These are phyloP conservation scores for Neofusicoccum umdonicola DNA, from an alignment of 2,329 filamentous ascomycete genomes.

Conservation along the genomic window DNA sequence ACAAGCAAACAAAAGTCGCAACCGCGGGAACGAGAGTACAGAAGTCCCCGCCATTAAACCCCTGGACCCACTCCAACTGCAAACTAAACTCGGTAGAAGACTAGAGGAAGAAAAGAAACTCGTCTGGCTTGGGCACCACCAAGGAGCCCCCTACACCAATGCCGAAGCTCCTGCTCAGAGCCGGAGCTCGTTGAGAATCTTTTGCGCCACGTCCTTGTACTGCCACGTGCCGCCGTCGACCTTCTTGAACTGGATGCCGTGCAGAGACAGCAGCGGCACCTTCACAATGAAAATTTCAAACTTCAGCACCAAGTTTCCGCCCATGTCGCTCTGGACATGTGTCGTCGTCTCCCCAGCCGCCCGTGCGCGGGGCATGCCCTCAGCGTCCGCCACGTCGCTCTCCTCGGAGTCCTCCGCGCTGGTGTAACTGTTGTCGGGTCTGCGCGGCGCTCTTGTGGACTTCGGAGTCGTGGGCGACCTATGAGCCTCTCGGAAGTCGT, in stretches of 20 bases:
- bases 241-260: conserved; percentile 98
- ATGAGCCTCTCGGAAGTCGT: conserved; percentile 67
- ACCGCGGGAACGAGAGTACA: conserved; percentile 7
- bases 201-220: conserved; percentile 97
- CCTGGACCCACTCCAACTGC: background rate
- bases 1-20: conserved; percentile 1
- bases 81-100: background rate
- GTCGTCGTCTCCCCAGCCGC: conserved; percentile 85
- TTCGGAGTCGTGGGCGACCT: conserved; percentile 51
- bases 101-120: conserved; percentile 2
- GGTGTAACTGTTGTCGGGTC: conserved; percentile 70
- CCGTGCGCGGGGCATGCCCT: conserved; percentile 29
- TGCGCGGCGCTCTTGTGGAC: conserved; percentile 43
- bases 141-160: background rate
- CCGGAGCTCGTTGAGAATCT: conserved; percentile 82
- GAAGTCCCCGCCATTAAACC: conserved; percentile 5
- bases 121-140: background rate
- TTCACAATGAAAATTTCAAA: conserved; percentile 99
- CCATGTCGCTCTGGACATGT: conserved; percentile 85
- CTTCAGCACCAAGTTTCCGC: conserved; percentile 76
- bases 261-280: conserved; percentile 84
- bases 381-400: conserved; percentile 59
- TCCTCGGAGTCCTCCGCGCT: conserved; percentile 86
- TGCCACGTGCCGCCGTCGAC: conserved; percentile 95
- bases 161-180: conserved; percentile 51